Conservation (phyloP, 2,329 filamentous ascomycete species). For the Massarina eburnea region DNA sequence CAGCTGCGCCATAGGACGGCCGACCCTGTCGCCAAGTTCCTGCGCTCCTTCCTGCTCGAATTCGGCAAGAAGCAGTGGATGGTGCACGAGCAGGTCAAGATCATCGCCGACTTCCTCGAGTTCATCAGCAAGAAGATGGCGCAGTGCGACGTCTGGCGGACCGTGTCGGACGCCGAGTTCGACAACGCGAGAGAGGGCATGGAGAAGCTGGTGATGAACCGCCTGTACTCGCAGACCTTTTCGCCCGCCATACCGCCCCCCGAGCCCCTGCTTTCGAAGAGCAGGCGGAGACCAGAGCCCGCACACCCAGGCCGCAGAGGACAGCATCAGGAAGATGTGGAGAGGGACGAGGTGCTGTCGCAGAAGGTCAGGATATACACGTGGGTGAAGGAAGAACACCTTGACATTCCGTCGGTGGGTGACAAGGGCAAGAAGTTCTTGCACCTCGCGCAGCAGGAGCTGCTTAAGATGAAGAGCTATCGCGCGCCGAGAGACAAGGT, state of each 20-base stretch:
- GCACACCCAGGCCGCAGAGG: slow-evolving; percentile 82
- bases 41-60: slow-evolving; percentile 90
- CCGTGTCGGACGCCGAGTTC: slow-evolving; percentile 94
- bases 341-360: slow-evolving; percentile 90
- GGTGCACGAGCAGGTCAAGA: slow-evolving; percentile 99
- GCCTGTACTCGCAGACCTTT: slow-evolving; percentile 93
- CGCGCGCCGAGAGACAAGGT: slow-evolving; percentile 97
- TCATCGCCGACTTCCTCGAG: slow-evolving; percentile 91
- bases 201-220: slow-evolving; percentile 99
- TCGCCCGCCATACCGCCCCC: slow-evolving; percentile 87
- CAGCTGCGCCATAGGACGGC: slow-evolving; percentile 94
- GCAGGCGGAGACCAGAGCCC: slow-evolving; percentile 59
- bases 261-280: slow-evolving; percentile 71
- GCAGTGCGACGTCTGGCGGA: slow-evolving; percentile 92
- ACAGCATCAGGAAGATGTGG: slow-evolving; percentile 97
- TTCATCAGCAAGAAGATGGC: slow-evolving; percentile 99
- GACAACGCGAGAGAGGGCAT: slow-evolving; percentile 98
- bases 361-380: slow-evolving; percentile 97
- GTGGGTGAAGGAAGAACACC: slow-evolving; percentile 89
- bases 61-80: slow-evolving; percentile 99
- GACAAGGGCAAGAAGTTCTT: slow-evolving; percentile 89
- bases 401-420: slow-evolving; percentile 84
- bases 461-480: slow-evolving; percentile 95
- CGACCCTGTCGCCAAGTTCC: slow-evolving; percentile 94
- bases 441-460: slow-evolving; percentile 85